Conservation (phyloP, 805 yeast species). For the Kodamaea kakaduensis region DNA sequence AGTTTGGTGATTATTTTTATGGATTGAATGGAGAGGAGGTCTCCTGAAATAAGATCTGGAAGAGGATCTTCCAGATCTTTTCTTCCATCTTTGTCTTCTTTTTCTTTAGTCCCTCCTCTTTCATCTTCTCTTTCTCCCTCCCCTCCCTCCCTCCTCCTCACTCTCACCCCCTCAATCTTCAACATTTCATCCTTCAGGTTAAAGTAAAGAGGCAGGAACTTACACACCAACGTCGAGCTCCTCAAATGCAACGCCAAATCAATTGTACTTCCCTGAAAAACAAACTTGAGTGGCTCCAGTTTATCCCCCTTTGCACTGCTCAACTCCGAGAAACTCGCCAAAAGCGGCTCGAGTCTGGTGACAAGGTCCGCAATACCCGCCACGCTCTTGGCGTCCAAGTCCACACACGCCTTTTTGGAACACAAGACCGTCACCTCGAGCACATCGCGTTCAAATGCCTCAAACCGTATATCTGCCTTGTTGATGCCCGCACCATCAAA, state of each 20-base stretch:
- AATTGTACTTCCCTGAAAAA: background rate
- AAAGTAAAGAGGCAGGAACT: background rate
- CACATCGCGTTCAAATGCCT: constrained; percentile 28
- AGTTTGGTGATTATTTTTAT: background rate
- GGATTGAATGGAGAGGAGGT: background rate
- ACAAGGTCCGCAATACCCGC: constrained; percentile 26
- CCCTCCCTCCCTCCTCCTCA: background rate
- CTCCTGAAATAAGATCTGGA: too few relatives aligned
- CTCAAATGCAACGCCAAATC: background rate
- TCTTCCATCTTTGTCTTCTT: background rate
- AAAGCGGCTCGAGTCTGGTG: constrained; percentile 21
- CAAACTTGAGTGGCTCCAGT: background rate
- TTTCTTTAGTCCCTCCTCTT: background rate
- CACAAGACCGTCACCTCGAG: constrained; percentile 39
- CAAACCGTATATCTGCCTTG: constrained; percentile 53
- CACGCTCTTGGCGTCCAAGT: constrained; percentile 20
- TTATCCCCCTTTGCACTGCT: constrained; percentile 6
- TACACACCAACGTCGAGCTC: background rate
- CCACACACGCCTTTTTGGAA: constrained; percentile 36
- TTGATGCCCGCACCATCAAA: constrained; percentile 16
- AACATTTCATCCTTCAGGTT: constrained; percentile 1
- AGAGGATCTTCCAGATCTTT: background rate
- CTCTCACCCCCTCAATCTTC: background rate
- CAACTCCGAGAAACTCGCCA: constrained; percentile 16
- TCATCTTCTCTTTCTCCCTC: background rate